Evolutionary conservation across 306 rosid genomes (phyloP), one percentile per base, ranked within the genome.

Genomic region (Myrica gale): DNA sequence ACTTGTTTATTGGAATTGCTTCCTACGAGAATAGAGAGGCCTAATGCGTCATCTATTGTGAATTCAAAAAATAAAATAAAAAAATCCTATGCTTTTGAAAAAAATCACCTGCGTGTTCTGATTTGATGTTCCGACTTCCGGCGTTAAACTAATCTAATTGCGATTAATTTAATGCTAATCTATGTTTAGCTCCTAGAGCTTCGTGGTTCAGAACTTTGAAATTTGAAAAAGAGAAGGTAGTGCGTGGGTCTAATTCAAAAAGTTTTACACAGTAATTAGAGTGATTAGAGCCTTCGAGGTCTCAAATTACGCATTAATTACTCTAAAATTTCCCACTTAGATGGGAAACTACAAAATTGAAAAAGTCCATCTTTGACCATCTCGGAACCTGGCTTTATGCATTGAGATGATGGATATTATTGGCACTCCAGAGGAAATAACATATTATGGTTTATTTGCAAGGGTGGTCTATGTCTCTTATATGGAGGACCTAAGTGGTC

Each of bases 241-340:
- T 4, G 42, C 5, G 17, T 48, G 48, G 71, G 76, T 53, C 67
- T 46, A 6, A 56, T 61, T n/a, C 20, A 44, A 41, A 8, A 43
- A 32, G 17, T 11, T 60, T 62, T 10, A 43, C 4, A 68, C 5
- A n/a, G 23, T 45, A 21, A n/a, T n/a, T n/a, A 44, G 46, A 45
- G 41, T 68, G 20, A 41, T 61, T 61, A 19, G 26, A 19, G 26
- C 26, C 26, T 23, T 23, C 0, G 17, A 1, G 19, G 83, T 79
- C 83, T 79, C 83, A 83, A 83, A 83, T 57, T 54, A 56, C 67
- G 79, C 83, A 82, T 78, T 71, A 63, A 82, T 60, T 71, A 76
- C 70, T 44, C 72, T 75, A 12, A 42, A n/a, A 73, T 65, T 71
- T 81, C 67, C 68, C 10, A 65, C 4, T 60, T 51, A 9, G 62